These are phyloP conservation scores for Neofusicoccum kwambonambiense DNA, from an alignment of 2,329 filamentous ascomycete species.

Conservation along the genomic window DNA sequence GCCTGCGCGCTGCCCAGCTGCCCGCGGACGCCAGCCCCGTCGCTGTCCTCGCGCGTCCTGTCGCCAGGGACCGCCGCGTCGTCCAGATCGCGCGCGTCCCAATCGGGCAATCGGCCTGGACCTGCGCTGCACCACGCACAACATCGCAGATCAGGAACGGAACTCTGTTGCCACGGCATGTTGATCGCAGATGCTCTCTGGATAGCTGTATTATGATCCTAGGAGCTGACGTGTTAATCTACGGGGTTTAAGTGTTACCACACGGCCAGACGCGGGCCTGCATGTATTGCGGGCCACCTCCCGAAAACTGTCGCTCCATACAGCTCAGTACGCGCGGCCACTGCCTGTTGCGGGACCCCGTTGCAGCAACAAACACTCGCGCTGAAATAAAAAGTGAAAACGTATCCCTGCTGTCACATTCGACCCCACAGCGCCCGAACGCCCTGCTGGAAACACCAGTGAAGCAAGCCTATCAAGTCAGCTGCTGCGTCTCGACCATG, in stretches of 20 bases:
- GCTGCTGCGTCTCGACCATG: constrained; percentile 38
- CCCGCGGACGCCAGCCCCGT: not conserved
- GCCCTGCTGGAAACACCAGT: constrained; percentile 2
- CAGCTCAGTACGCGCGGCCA: not conserved
- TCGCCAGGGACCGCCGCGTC: not conserved
- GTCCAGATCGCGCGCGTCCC: not conserved
- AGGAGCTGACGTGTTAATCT: not conserved
- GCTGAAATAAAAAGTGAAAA: not conserved
- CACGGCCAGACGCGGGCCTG: not conserved
- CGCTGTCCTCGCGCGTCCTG: not conserved
- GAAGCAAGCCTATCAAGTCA: constrained; percentile 26
- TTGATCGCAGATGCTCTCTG: not conserved
- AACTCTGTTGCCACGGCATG: not conserved
- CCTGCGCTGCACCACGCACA: not conserved
- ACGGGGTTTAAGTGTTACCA: not conserved
- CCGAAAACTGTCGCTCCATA: not conserved
- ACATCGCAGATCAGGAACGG: not conserved
- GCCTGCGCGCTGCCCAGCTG: not conserved
- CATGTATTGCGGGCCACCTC: not conserved
- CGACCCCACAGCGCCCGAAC: constrained; percentile 8
- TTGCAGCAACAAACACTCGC: not conserved
- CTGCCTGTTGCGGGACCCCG: not conserved
- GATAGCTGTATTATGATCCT: not conserved
- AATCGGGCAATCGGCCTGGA: not conserved
- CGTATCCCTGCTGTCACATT: constrained; percentile 1